phyloP scores from a whole-genome alignment of 495 filamentous ascomycete genomes.

The Bombardia bombarda region DNA sequence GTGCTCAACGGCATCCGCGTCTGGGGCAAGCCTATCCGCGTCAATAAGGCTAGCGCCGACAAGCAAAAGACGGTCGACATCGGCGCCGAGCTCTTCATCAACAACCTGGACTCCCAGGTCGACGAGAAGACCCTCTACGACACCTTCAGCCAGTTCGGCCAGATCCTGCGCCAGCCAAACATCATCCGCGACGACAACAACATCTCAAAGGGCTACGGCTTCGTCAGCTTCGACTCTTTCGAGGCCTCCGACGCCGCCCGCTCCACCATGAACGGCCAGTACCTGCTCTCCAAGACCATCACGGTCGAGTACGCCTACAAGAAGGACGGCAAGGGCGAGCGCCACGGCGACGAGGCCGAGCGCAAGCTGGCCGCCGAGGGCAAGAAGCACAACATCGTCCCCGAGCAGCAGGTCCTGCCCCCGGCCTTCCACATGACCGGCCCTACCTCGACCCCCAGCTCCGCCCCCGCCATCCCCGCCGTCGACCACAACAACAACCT shows the following conservation, averaged over 20 bases:
- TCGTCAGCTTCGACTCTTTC: slow-evolving; percentile 89
- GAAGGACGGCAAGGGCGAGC: slow-evolving; percentile 96
- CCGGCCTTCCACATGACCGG: slow-evolving; percentile 40
- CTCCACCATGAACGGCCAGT: slow-evolving; percentile 90
- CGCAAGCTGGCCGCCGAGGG: slow-evolving; percentile 87
- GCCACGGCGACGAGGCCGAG: slow-evolving; percentile 92
- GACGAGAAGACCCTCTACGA: slow-evolving; percentile 97
- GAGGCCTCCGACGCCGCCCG: slow-evolving; percentile 92
- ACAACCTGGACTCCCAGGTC: slow-evolving; percentile 90
- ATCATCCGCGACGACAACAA: slow-evolving; percentile 88
- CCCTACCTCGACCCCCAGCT: slow-evolving; percentile 14
- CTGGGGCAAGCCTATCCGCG: slow-evolving; percentile 89
- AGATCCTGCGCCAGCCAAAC: slow-evolving; percentile 76
- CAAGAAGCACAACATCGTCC: slow-evolving; percentile 85
- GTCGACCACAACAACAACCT: slow-evolving; percentile 3
- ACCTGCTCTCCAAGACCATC: slow-evolving; percentile 92
- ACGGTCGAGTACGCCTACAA: slow-evolving; percentile 98
- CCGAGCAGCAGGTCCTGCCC: slow-evolving; percentile 57
- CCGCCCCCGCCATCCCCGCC: slow-evolving; percentile 2
- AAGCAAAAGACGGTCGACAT: slow-evolving; percentile 96
- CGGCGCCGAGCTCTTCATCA: slow-evolving; percentile 93
- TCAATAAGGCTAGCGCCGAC: slow-evolving; percentile 87
- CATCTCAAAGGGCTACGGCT: slow-evolving; percentile 92
- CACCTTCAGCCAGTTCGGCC: slow-evolving; percentile 91
- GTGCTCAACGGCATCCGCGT: slow-evolving; percentile 94